Evolutionary conservation across 2,329 filamentous ascomycete species (phyloP).

Genomic region (Neonectria punicea): DNA sequence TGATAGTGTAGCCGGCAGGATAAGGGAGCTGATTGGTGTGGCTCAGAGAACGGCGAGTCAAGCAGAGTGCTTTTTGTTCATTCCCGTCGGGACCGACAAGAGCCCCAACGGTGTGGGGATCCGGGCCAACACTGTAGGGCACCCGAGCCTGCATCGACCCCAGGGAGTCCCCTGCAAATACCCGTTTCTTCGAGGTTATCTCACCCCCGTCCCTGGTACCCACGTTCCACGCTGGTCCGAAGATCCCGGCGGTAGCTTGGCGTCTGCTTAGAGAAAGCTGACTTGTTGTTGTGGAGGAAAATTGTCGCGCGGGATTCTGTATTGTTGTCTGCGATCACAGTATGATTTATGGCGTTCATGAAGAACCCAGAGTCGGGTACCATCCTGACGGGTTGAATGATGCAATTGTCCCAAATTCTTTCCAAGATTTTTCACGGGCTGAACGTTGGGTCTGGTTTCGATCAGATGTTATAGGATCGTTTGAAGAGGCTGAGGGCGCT

Average conservation of each 20-base stretch:
- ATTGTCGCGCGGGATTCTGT: neutral
- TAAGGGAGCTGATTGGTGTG: slow-evolving; percentile 33
- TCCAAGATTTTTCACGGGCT: neutral
- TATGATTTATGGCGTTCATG: neutral
- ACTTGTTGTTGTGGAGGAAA: slow-evolving; percentile 2
- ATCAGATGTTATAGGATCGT: neutral
- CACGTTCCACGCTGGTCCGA: slow-evolving; percentile 41
- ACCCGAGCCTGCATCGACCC: slow-evolving; percentile 25
- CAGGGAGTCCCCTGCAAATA: slow-evolving; percentile 7
- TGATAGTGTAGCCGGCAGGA: slow-evolving; percentile 16
- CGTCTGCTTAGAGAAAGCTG: slow-evolving; percentile 32
- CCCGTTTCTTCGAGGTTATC: slow-evolving; percentile 15
- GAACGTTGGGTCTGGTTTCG: neutral
- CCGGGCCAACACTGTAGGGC: slow-evolving; percentile 19
- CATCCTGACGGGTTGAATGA: neutral
- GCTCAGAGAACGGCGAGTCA: slow-evolving; percentile 35
- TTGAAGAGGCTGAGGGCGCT: slow-evolving; percentile 10
- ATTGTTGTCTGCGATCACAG: slow-evolving; percentile 5
- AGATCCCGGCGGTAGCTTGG: slow-evolving; percentile 34
- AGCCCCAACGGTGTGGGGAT: slow-evolving; percentile 40
- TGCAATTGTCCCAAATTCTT: neutral
- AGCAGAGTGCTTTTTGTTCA: slow-evolving; percentile 33
- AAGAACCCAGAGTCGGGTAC: neutral
- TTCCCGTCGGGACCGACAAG: slow-evolving; percentile 43
- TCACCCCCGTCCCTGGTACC: slow-evolving; percentile 31